phyloP scores from a whole-genome alignment of 176 grass and related monocot species.

The Alopecurus myosuroides region DNA sequence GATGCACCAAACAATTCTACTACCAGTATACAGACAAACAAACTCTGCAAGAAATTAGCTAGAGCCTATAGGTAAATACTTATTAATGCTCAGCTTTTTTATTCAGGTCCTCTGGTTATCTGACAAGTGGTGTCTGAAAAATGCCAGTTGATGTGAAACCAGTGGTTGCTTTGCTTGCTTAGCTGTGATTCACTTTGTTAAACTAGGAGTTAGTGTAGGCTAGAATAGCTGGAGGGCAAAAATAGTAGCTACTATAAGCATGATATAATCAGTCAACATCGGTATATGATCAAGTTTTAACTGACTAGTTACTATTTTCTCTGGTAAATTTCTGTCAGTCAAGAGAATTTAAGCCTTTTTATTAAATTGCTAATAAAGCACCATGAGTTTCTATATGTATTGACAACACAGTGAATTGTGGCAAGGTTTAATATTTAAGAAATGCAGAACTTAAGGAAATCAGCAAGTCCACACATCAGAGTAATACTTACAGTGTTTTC shows the following conservation, averaged over 20 bases:
- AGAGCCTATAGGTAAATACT: no score
- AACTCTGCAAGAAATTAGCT: no score
- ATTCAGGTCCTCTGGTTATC: no score
- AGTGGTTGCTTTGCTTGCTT: no score
- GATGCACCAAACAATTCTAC: no score
- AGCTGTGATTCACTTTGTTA: no score
- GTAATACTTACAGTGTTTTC: constrained; percentile 77
- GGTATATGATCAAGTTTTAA: not conserved
- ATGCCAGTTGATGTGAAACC: no score
- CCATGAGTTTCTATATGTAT: not conserved
- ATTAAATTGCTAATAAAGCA: not conserved
- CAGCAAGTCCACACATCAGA: constrained; percentile 2
- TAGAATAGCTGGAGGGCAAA: constrained; percentile 3
- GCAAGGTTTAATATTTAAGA: not conserved
- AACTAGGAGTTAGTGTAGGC: constrained; percentile 11
- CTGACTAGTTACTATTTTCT: not conserved
- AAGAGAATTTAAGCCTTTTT: not conserved
- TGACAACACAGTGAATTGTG: constrained; percentile 3
- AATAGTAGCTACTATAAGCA: not conserved
- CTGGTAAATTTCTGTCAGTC: not conserved
- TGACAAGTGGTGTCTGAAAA: no score
- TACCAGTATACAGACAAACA: no score
- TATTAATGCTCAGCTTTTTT: no score
- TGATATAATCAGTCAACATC: not conserved
- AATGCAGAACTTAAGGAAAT: not conserved